A percentile compares a stretch with the other conserved stretches of the same genome.
These are phyloP conservation scores for Aspergillus sp. DNA, from an alignment of 2,329 filamentous ascomycete species.

Conservation along the genomic window DNA sequence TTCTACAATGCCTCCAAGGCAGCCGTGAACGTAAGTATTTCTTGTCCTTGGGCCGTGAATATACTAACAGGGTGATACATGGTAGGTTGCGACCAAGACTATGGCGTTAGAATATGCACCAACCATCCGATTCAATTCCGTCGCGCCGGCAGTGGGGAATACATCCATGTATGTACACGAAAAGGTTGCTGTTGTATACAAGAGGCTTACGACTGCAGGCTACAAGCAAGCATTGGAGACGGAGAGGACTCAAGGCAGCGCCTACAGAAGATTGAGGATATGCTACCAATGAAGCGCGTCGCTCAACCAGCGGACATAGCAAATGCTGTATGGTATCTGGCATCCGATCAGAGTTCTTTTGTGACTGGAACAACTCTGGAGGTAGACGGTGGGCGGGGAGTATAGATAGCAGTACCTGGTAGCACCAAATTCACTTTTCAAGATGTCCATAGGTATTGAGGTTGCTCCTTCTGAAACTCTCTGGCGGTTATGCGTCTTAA, in stretches of 20 bases:
- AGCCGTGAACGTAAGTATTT: not conserved
- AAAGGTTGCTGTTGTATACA: not conserved
- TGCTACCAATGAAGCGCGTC: not conserved
- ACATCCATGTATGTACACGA: not conserved
- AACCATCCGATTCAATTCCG: not conserved
- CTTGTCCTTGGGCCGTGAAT: not conserved
- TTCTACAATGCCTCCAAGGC: not conserved
- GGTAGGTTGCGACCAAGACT: not conserved
- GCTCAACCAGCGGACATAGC: not conserved
- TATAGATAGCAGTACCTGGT: not conserved
- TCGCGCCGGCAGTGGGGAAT: not conserved
- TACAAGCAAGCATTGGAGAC: not conserved
- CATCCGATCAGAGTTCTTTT: not conserved
- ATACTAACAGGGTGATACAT: not conserved
- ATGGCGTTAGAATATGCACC: not conserved
- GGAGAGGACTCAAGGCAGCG: not conserved
- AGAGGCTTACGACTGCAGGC: not conserved
- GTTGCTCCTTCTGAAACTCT: too few species aligned
- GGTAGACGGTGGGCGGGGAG: not conserved
- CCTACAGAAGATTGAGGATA: not conserved
- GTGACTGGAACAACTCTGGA: not conserved
- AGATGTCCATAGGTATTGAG: not conserved
- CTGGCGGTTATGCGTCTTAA: not conserved
- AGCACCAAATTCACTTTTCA: not conserved
- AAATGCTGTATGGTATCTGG: not conserved